Conservation (phyloP, 2,329 filamentous ascomycete species). For the Davidsoniella virescens region DNA sequence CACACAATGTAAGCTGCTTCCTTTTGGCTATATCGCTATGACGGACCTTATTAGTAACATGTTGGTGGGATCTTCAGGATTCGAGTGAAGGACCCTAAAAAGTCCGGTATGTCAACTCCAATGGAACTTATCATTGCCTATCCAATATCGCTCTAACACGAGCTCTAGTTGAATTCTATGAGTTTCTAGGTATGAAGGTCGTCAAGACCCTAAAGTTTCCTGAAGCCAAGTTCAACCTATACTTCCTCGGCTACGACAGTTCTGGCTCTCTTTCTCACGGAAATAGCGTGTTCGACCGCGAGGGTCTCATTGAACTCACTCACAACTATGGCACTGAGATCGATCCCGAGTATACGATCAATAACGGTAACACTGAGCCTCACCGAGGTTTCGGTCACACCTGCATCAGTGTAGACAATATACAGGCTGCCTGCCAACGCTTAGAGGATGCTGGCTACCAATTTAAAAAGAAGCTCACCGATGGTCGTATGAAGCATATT, state of each 20-base stretch:
- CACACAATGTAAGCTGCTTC: constrained; percentile 56
- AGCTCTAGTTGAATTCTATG: constrained; percentile 67
- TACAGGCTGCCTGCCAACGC: constrained; percentile 77
- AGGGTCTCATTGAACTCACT: constrained; percentile 77
- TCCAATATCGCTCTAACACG: background rate
- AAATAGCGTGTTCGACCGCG: constrained; percentile 59
- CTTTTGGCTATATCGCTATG: background rate
- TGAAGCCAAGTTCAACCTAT: constrained; percentile 84
- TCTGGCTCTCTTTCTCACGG: constrained; percentile 57
- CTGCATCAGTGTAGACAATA: constrained; percentile 66
- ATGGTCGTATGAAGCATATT: constrained; percentile 75
- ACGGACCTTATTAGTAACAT: background rate
- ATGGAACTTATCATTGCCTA: background rate
- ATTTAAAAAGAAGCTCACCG: constrained; percentile 88
- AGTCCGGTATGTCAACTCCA: constrained; percentile 37
- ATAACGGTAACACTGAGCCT: constrained; percentile 85
- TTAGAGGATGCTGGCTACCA: constrained; percentile 80
- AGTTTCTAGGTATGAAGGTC: constrained; percentile 74
- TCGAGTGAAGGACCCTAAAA: constrained; percentile 85
- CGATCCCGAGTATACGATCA: constrained; percentile 63
- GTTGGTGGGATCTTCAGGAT: constrained; percentile 38
- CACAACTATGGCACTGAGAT: constrained; percentile 79
- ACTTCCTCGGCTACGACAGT: constrained; percentile 83
- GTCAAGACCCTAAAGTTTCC: constrained; percentile 69
- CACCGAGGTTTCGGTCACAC: constrained; percentile 73